Conservation (phyloP, 345 rosid genomes). For the Murraya koenigii region DNA sequence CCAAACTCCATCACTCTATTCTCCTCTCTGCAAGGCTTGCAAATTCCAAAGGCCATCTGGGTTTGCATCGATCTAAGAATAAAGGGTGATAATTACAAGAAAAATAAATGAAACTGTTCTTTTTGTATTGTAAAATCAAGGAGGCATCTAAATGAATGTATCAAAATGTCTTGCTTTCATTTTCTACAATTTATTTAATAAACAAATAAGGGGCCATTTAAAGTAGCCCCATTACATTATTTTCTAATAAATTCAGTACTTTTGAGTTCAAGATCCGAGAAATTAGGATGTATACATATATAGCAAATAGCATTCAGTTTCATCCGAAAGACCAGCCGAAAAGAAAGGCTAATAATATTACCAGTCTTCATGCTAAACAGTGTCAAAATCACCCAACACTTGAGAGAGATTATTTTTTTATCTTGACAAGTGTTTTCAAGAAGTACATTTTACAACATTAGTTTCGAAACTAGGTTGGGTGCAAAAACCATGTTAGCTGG, state of each 20-base stretch:
- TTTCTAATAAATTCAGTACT: background rate
- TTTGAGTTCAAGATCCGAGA: background rate
- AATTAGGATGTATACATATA: background rate
- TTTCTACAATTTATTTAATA: background rate
- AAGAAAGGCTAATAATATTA: background rate
- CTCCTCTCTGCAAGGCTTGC: slow-evolving; percentile 50
- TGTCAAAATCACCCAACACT: background rate
- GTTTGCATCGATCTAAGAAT: background rate
- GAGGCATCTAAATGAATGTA: slow-evolving; percentile 1
- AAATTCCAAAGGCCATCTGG: slow-evolving; percentile 36
- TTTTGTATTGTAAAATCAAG: background rate
- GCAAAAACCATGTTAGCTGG: background rate
- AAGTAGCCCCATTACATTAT: slow-evolving; percentile 2
- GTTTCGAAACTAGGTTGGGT: too few relatives aligned
- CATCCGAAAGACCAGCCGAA: background rate
- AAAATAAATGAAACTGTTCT: background rate
- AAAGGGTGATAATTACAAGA: slow-evolving; percentile 2
- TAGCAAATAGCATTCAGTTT: background rate
- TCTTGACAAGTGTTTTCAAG: too few relatives aligned
- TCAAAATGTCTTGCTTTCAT: background rate
- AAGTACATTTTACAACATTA: too few relatives aligned
- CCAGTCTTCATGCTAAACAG: background rate
- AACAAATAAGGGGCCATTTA: background rate
- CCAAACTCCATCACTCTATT: slow-evolving; percentile 50
- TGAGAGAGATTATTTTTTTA: too few relatives aligned